Evolutionary conservation across 2,329 filamentous ascomycete genomes (phyloP).

Genomic region (Sporothrix luriei): DNA sequence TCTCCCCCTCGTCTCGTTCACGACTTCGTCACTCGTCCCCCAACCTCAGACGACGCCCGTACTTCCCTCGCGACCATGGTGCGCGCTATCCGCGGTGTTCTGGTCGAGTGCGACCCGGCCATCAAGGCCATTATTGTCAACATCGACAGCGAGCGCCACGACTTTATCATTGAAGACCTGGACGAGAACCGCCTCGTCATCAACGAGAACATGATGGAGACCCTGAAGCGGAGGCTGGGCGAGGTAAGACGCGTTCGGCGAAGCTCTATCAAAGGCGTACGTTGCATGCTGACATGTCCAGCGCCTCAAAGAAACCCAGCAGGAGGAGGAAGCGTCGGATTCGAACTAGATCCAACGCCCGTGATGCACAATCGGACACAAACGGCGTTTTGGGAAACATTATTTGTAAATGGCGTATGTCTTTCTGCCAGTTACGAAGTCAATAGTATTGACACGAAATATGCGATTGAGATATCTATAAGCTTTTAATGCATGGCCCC

Average conservation of each 20-base stretch:
- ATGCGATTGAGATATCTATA: not conserved
- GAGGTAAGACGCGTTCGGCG: constrained; percentile 51
- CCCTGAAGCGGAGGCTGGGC: constrained; percentile 69
- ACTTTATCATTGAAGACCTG: constrained; percentile 75
- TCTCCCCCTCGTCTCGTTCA: not conserved
- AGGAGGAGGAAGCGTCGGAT: constrained; percentile 41
- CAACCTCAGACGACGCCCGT: not conserved
- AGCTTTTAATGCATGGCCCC: not conserved
- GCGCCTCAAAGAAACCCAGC: constrained; percentile 43
- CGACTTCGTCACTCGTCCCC: not conserved
- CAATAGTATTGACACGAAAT: not conserved
- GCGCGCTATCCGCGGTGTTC: constrained; percentile 52
- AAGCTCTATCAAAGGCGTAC: constrained; percentile 9
- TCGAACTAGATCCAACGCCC: constrained; percentile 32
- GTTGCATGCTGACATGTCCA: not conserved
- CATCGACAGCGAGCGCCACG: constrained; percentile 70
- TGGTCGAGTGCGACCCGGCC: constrained; percentile 81
- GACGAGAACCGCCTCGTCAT: constrained; percentile 76
- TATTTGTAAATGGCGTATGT: not conserved
- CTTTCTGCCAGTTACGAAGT: not conserved
- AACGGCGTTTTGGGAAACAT: constrained; percentile 7
- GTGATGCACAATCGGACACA: not conserved
- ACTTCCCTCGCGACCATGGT: constrained; percentile 32
- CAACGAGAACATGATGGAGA: constrained; percentile 70
- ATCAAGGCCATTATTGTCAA: constrained; percentile 84